Base-by-base conservation (phyloP, 208 protist species). In the Strigomonas culicis region DNA sequence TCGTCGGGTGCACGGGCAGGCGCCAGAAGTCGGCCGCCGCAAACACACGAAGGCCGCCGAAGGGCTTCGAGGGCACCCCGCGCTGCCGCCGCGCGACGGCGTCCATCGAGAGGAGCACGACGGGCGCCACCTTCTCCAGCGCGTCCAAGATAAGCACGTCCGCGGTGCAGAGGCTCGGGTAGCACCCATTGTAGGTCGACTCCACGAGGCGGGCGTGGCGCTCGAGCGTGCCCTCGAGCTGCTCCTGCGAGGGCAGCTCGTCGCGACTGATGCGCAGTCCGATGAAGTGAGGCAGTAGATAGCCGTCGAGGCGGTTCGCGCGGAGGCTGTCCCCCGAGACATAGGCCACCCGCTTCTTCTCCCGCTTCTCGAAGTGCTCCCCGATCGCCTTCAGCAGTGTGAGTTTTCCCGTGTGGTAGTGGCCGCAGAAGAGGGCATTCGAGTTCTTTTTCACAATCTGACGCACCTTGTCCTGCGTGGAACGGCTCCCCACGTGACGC, bases 11-110 rank as follows among this genome's bases (percentile, higher is more conserved):
- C 21, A 96, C 90, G 0, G 80, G 82, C 22, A 96, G 69, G 0
- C 62, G 74, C 87, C 90, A 96, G 60, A 96, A 96, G 59, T 96
- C 85, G 15, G 85, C 90, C 17, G 80, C 70, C 39, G 85, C 90
- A 66, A 83, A 90, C 17, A 96, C 80, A 28, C 85, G 87, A 31
- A 96, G 55, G 2, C 90, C 90, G 36, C 90, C 90, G 77, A 96
- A 93, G 0, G 90, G 77, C 44, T 73, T 64, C 22, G 66, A 36
- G 10, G 69, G 74, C 55, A 59, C 52, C 15, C 63, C 71, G 36
- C 84, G 79, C 58, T 81, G 61, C 11, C 84, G 74, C 0, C 90
- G 77, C 39, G 75, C 76, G n/a, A 91, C 90, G 8, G 67, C 72
- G 61, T 96, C 90, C 68, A 96, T 92, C 0, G 90, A 82, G 19